phyloP scores from a whole-genome alignment of 1,139 yeast genomes.

The Nakaseomyces sp. region DNA sequence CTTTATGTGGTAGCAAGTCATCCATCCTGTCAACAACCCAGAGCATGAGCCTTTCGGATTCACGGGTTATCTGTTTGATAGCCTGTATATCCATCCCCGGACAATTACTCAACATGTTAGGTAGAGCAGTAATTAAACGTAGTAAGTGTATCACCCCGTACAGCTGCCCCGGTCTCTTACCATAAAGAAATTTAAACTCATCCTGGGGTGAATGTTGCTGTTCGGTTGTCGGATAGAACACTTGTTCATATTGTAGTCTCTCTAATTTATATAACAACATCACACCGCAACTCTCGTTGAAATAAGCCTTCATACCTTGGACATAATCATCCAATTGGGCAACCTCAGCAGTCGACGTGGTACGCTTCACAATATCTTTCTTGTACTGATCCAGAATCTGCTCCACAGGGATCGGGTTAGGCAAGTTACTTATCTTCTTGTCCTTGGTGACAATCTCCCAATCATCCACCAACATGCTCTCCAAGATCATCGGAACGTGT shows the following conservation, averaged over 20 bases:
- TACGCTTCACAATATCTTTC: constrained; percentile 16
- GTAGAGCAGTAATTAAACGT: constrained; percentile 65
- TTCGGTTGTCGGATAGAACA: constrained; percentile 30
- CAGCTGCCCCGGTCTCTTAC: constrained; percentile 34
- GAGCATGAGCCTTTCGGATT: constrained; percentile 22
- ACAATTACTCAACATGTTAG: constrained; percentile 60
- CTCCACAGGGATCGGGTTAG: constrained; percentile 45
- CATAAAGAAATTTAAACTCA: background rate
- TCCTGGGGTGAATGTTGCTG: constrained; percentile 29
- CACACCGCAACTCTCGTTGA: constrained; percentile 65
- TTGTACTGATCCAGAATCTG: constrained; percentile 45
- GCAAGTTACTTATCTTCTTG: constrained; percentile 56
- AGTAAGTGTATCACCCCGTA: constrained; percentile 78
- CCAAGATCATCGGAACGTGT: constrained; percentile 55
- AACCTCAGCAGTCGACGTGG: constrained; percentile 40
- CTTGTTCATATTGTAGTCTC: constrained; percentile 64
- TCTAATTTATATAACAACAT: constrained; percentile 76
- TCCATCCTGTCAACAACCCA: constrained; percentile 22
- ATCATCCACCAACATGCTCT: constrained; percentile 72
- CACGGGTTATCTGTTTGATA: constrained; percentile 23
- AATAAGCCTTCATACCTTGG: constrained; percentile 64
- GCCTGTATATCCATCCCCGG: constrained; percentile 77
- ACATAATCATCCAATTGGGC: constrained; percentile 55
- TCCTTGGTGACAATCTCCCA: constrained; percentile 88
- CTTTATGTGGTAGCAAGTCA: constrained; percentile 11